A percentile compares a stretch with the other conserved stretches of the same genome.
Evolutionary conservation across 495 filamentous ascomycete genomes (phyloP).

Genomic region (Penicillium steckii): DNA sequence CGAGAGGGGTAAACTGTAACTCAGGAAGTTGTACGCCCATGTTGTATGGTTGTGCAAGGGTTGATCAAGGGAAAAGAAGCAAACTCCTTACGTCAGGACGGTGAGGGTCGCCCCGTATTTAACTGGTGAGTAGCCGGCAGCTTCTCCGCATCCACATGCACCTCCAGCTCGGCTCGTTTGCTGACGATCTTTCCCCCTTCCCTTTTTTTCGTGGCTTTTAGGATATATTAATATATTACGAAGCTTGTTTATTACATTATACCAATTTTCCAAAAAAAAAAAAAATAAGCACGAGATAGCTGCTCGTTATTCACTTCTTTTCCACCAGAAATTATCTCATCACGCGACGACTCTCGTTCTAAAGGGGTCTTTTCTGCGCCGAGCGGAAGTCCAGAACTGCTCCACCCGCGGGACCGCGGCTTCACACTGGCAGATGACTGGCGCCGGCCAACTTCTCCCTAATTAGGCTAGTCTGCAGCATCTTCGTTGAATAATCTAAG

Average conservation of each 20-base stretch:
- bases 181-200: not conserved
- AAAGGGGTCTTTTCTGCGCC: slow-evolving; percentile 1
- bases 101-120: not conserved
- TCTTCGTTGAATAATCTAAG: not conserved
- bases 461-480: not conserved
- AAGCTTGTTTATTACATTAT: no score
- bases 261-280: no score
- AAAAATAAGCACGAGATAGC: no score
- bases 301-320: no score
- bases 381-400: not conserved
- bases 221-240: no score
- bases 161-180: slow-evolving; percentile 6
- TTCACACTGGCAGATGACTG: slow-evolving; percentile 11
- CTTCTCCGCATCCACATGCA: slow-evolving; percentile 29
- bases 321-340: no score
- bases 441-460: not conserved
- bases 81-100: slow-evolving; percentile 6
- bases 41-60: slow-evolving; percentile 1
- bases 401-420: slow-evolving; percentile 11
- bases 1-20: slow-evolving; percentile 65
- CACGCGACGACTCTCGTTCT: no score
- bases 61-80: slow-evolving; percentile 4
- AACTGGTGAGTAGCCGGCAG: no score
- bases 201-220: not conserved
- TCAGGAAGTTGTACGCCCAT: slow-evolving; percentile 44